Evolutionary conservation across 495 filamentous ascomycete species (phyloP).

Genomic region (Mytilinidion resinicola): DNA sequence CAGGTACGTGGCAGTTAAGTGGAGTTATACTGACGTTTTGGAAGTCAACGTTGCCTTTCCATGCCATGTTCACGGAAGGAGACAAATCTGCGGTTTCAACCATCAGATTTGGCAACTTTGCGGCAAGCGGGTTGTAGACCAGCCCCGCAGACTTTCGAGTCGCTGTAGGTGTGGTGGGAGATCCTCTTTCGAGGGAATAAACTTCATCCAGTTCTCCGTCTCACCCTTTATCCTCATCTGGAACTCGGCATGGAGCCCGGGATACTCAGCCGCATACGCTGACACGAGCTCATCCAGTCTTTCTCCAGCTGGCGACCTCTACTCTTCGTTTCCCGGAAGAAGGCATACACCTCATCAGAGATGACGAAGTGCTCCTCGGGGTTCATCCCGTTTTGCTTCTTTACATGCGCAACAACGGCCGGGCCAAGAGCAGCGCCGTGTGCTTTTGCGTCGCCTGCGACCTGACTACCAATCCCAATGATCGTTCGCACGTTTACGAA

Average conservation of each 20-base stretch:
- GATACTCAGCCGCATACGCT: constrained; percentile 40
- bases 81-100: constrained; percentile 55
- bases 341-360: constrained; percentile 41
- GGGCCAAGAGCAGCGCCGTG: constrained; percentile 20
- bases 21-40: constrained; percentile 39
- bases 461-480: constrained; percentile 19
- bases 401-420: constrained; percentile 19
- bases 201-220: constrained; percentile 1
- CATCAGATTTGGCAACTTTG: constrained; percentile 47
- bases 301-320: constrained; percentile 40
- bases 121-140: constrained; percentile 46
- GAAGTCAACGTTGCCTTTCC: constrained; percentile 50
- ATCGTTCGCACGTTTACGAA: constrained; percentile 49
- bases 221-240: constrained; percentile 41
- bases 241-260: constrained; percentile 46
- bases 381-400: constrained; percentile 10
- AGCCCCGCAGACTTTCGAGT: constrained; percentile 46
- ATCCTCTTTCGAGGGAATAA: background rate
- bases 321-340: constrained; percentile 42
- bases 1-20: too few species aligned
- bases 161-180: constrained; percentile 43
- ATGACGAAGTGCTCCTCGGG: constrained; percentile 41
- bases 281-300: constrained; percentile 44
- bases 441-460: constrained; percentile 12
- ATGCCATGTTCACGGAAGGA: constrained; percentile 53